Evolutionary conservation across 768 basidiomycete species (phyloP).

Genomic region (Auricularia heimuer): DNA sequence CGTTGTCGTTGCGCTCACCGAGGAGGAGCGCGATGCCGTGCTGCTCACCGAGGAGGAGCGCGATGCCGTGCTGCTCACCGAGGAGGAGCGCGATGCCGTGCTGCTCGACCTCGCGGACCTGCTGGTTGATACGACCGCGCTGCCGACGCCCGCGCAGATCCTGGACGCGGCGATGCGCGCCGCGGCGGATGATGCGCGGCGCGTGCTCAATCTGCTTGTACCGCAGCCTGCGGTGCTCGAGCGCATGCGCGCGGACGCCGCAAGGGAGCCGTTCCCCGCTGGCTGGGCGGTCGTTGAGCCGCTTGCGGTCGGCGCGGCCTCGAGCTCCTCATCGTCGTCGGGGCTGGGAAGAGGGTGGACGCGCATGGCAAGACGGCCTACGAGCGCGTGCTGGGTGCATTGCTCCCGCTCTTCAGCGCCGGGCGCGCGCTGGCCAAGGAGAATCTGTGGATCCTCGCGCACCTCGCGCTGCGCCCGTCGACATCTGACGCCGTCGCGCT

Average conservation of each 20-base stretch:
- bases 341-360: constrained; percentile 17
- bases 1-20: background rate
- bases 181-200: background rate
- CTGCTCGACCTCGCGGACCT: background rate
- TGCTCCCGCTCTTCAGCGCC: constrained; percentile 44
- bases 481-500: constrained; percentile 29
- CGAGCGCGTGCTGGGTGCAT: constrained; percentile 47
- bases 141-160: constrained; percentile 10
- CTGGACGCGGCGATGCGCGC: background rate
- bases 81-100: background rate
- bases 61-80: background rate
- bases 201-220: constrained; percentile 39
- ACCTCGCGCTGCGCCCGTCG: constrained; percentile 50
- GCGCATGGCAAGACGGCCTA: constrained; percentile 49
- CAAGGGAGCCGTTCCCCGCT: constrained; percentile 13
- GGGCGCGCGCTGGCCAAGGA: constrained; percentile 52
- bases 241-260: constrained; percentile 27
- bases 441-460: constrained; percentile 58
- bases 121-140: constrained; percentile 11
- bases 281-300: constrained; percentile 29
- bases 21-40: background rate
- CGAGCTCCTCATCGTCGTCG: background rate
- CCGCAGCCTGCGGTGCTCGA: constrained; percentile 40
- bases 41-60: too few relatives aligned
- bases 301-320: constrained; percentile 1